phyloP scores from a whole-genome alignment of 2,329 filamentous ascomycete genomes.

The Aureobasidium musti region DNA sequence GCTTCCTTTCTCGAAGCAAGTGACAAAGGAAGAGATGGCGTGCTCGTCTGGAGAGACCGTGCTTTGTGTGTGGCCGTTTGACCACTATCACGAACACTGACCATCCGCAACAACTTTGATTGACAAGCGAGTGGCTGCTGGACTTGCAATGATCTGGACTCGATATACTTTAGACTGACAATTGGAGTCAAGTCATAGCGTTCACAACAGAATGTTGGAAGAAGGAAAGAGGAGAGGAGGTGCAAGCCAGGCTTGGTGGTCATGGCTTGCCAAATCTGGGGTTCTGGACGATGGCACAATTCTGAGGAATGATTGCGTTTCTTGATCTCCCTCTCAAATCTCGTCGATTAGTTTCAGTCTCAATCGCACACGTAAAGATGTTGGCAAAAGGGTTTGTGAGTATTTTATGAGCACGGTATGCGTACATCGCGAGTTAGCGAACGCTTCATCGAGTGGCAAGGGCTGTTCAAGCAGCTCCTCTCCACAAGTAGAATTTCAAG shows the following conservation, averaged over 20 bases:
- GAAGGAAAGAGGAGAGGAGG: not conserved
- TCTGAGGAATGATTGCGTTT: not conserved
- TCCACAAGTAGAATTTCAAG: not conserved
- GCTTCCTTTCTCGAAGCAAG: not conserved
- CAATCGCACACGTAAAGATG: not conserved
- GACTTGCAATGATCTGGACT: not conserved
- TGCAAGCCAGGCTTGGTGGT: not conserved
- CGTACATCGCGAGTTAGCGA: not conserved
- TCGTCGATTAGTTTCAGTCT: not conserved
- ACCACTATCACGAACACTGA: not conserved
- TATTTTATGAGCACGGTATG: not conserved
- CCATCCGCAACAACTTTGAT: not conserved
- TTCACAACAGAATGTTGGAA: not conserved
- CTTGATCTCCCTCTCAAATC: not conserved
- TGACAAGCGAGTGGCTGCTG: not conserved
- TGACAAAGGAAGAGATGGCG: not conserved
- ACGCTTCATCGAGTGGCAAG: not conserved
- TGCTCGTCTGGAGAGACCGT: not conserved
- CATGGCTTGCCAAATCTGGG: not conserved
- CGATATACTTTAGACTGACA: not conserved
- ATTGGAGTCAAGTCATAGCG: not conserved
- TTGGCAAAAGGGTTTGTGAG: not conserved
- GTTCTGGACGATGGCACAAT: conserved; percentile 3
- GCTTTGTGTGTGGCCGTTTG: not conserved
- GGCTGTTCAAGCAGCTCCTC: not conserved